Evolutionary conservation across 2,329 filamentous ascomycete genomes (phyloP).

Genomic region (Fusarium sp.): DNA sequence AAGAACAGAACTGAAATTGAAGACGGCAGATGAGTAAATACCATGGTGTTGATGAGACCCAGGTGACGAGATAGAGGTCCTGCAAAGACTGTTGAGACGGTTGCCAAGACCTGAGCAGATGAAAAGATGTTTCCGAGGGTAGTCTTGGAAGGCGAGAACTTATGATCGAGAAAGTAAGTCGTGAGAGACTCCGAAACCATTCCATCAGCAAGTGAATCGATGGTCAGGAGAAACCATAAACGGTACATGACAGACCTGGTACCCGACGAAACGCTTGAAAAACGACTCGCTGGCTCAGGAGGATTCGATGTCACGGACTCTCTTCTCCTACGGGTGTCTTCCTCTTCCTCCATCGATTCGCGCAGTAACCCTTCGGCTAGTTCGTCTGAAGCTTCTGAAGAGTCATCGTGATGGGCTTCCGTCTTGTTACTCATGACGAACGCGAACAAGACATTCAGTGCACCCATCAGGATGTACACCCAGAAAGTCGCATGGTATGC

Average conservation of each 20-base stretch:
- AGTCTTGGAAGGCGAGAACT: conserved; percentile 64
- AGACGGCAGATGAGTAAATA: conserved; percentile 68
- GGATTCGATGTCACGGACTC: neutral
- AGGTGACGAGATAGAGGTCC: conserved; percentile 65
- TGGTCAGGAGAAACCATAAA: conserved; percentile 69
- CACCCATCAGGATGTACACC: conserved; percentile 65
- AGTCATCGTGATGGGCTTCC: conserved; percentile 52
- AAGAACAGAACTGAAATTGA: conserved; percentile 68
- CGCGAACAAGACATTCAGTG: conserved; percentile 57
- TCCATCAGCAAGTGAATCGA: conserved; percentile 72
- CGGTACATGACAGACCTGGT: conserved; percentile 68
- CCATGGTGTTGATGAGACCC: conserved; percentile 71
- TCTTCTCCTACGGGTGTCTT: conserved; percentile 4
- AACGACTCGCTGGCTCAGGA: conserved; percentile 44
- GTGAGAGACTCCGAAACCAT: conserved; percentile 68
- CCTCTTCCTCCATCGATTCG: conserved; percentile 27
- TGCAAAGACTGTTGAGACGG: conserved; percentile 63
- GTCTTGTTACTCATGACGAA: conserved; percentile 58
- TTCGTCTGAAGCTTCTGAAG: conserved; percentile 29
- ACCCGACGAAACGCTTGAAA: conserved; percentile 64
- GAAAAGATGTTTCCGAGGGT: conserved; percentile 67
- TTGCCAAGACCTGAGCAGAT: conserved; percentile 60
- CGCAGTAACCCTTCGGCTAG: conserved; percentile 37
- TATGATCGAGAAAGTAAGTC: conserved; percentile 65
- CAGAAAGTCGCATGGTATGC: conserved; percentile 67